Conservation (phyloP, 2,329 filamentous ascomycete genomes). For the Bertia moriformis region DNA sequence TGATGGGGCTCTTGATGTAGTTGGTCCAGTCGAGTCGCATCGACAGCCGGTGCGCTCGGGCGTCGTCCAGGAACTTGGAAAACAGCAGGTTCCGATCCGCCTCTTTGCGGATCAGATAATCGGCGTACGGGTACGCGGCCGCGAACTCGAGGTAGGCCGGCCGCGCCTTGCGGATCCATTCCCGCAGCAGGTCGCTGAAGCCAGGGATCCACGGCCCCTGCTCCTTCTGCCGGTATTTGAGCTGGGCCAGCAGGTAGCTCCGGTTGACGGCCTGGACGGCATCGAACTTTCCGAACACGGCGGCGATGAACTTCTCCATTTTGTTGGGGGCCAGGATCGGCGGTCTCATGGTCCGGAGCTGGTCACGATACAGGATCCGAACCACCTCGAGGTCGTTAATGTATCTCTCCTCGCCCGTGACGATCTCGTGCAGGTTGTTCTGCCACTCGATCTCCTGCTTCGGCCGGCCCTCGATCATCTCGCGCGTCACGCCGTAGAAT, state of each 20-base stretch:
- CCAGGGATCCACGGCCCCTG: constrained; percentile 89
- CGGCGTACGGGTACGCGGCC: constrained; percentile 69
- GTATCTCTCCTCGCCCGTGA: constrained; percentile 85
- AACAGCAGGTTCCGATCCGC: constrained; percentile 74
- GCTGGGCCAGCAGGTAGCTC: constrained; percentile 76
- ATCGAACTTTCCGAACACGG: constrained; percentile 85
- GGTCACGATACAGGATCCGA: constrained; percentile 71
- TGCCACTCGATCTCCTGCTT: constrained; percentile 87
- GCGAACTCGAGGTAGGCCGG: constrained; percentile 84
- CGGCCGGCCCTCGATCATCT: constrained; percentile 53
- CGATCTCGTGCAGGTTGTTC: constrained; percentile 88
- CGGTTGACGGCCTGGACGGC: constrained; percentile 82
- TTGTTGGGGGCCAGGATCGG: constrained; percentile 69
- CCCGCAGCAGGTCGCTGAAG: constrained; percentile 92
- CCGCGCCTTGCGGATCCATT: constrained; percentile 94
- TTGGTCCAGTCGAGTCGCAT: constrained; percentile 84
- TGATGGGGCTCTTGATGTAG: constrained; percentile 84
- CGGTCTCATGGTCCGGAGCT: constrained; percentile 57
- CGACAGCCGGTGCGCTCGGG: constrained; percentile 63
- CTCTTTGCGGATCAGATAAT: constrained; percentile 72
- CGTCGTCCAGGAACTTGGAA: constrained; percentile 69
- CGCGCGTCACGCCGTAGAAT: constrained; percentile 72
- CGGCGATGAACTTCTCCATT: constrained; percentile 63
- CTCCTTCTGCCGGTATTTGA: constrained; percentile 93
- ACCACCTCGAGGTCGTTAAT: constrained; percentile 82